phyloP scores from a whole-genome alignment of 2,329 filamentous ascomycete genomes.

The Fusarium nanum region DNA sequence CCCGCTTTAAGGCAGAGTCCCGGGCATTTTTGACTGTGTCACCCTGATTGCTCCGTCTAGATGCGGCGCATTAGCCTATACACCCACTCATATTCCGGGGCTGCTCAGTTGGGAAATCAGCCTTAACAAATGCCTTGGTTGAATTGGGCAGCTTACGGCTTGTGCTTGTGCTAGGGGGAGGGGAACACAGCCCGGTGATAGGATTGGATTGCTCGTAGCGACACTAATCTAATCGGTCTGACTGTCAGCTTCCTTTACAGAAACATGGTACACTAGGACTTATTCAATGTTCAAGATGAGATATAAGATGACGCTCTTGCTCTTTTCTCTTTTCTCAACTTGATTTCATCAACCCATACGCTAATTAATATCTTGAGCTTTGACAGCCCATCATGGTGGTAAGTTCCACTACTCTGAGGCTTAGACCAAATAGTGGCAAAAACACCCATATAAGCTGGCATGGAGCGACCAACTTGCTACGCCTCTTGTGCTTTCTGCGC shows the following conservation, averaged over 20 bases:
- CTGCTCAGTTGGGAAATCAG: not conserved
- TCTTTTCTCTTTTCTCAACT: constrained; percentile 8
- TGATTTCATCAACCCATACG: not conserved
- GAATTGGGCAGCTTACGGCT: not conserved
- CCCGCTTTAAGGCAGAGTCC: constrained; percentile 4
- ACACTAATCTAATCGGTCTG: not conserved
- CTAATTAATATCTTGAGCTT: not conserved
- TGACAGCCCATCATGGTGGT: constrained; percentile 32
- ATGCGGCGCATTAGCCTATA: not conserved
- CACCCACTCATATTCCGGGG: too few species aligned
- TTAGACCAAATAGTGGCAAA: not conserved
- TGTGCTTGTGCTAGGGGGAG: not conserved
- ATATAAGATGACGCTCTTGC: constrained; percentile 9
- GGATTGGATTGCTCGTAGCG: not conserved
- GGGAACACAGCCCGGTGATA: not conserved
- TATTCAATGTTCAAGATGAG: not conserved
- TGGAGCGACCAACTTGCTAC: not conserved
- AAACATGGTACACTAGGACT: not conserved
- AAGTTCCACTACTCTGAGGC: not conserved
- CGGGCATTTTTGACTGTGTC: not conserved
- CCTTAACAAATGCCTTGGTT: constrained; percentile 1
- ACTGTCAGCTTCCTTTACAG: not conserved
- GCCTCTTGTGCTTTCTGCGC: too few species aligned
- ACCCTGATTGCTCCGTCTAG: not conserved
- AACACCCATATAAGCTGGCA: not conserved